Base-by-base conservation (phyloP, 2,329 filamentous ascomycete genomes). In the Penicillium sp. region DNA sequence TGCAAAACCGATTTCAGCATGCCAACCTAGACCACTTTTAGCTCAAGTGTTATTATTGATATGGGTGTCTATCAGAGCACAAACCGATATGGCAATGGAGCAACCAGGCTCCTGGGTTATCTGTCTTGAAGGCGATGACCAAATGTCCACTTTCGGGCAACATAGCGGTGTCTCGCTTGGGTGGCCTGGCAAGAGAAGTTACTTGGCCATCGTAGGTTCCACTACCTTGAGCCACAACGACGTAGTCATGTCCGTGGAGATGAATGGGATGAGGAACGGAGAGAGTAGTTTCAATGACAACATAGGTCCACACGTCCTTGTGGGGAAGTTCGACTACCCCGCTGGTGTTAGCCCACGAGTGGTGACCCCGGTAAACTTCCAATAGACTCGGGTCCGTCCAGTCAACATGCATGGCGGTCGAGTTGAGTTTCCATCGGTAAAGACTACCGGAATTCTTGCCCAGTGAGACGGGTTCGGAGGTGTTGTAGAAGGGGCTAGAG, bases 51-150 rank as follows among this genome's bases (percentile, higher is more conserved):
- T n/a, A n/a, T n/a, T n/a, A n/a, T n/a, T n/a, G n/a, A n/a, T n/a
- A n/a, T n/a, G n/a, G n/a, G n/a, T n/a, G n/a, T n/a, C n/a, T n/a
- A n/a, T n/a, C n/a, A n/a, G n/a, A n/a, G n/a, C n/a, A n/a, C n/a
- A n/a, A n/a, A n/a, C 57, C 63, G 30, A 68, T 63, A 53, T 69
- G 64, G 41, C 63, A 69, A 51, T 68, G 59, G 55, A 69, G 63
- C 13, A 67, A 43, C 64, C 68, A 69, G 7, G 52, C 61, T 1
- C 79, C 80, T 0, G 79, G 80, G 62, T 82, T 82, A 58, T 84
- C 75, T 0, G 76, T 71, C 51, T 72, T 57, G 60, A 80, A 29
- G 7, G 39, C 39, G 82, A 82, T 67, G 4, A 76, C 76, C 3
- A 82, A 56, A 56, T 79, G 75, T 0, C 79, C 79, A 4, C 65